phyloP scores from a whole-genome alignment of 768 basidiomycete species.

The Mycena floridula region DNA sequence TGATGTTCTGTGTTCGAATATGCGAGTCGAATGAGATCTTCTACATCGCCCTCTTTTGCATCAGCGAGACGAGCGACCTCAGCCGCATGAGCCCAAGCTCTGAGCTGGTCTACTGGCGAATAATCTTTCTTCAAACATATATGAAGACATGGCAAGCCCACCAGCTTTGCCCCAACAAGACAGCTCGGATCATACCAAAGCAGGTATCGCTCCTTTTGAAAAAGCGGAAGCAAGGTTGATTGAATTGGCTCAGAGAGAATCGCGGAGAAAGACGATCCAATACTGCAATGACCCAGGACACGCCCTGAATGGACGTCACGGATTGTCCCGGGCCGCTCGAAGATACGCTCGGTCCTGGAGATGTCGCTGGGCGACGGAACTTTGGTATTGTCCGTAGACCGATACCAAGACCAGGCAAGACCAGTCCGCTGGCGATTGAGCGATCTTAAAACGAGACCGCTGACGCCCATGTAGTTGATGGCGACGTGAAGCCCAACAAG shows the following conservation, averaged over 20 bases:
- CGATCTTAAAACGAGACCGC: slow-evolving; percentile 47
- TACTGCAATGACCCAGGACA: slow-evolving; percentile 37
- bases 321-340: slow-evolving; percentile 32
- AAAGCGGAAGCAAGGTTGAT: slow-evolving; percentile 29
- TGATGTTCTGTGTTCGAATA: slow-evolving; percentile 10
- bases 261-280: slow-evolving; percentile 41
- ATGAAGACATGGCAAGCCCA: slow-evolving; percentile 24
- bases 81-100: slow-evolving; percentile 46
- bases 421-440: slow-evolving; percentile 55
- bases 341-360: slow-evolving; percentile 37
- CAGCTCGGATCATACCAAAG: slow-evolving; percentile 41
- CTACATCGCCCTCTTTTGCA: slow-evolving; percentile 5
- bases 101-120: slow-evolving; percentile 39
- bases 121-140: slow-evolving; percentile 50
- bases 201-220: slow-evolving; percentile 41
- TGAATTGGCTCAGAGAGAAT: slow-evolving; percentile 23
- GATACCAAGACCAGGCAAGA: slow-evolving; percentile 45
- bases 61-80: slow-evolving; percentile 25
- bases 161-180: slow-evolving; percentile 10
- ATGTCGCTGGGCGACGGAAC: slow-evolving; percentile 30
- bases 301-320: slow-evolving; percentile 27
- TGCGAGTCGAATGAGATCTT: slow-evolving; percentile 13
- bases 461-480: slow-evolving; percentile 57
- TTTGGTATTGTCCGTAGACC: slow-evolving; percentile 12
- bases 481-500: slow-evolving; percentile 49